phyloP scores from a whole-genome alignment of 2,329 filamentous ascomycete genomes.

The Neurospora crassa region DNA sequence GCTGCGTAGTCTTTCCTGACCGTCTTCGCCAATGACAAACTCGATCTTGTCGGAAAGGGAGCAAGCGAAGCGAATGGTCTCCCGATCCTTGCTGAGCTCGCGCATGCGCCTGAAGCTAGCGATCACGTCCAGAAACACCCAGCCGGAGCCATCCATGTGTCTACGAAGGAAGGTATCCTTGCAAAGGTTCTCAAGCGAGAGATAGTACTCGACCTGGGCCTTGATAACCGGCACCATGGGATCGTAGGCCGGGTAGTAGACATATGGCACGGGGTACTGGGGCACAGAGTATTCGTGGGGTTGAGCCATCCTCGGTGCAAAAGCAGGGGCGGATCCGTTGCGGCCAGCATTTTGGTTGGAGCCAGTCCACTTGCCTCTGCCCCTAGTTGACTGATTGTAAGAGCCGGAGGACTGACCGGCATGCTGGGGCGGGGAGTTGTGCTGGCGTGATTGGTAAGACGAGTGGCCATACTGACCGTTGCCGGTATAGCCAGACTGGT shows the following conservation, averaged over 20 bases:
- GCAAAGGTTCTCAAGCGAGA: conserved; percentile 89
- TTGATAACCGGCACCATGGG: conserved; percentile 31
- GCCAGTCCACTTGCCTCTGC: conserved; percentile 15
- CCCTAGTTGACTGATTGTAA: conserved; percentile 13
- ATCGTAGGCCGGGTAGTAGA: conserved; percentile 14
- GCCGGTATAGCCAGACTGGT: conserved; percentile 26
- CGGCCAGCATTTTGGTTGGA: conserved; percentile 11
- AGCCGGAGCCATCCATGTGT: conserved; percentile 93
- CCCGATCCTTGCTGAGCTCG: conserved; percentile 59
- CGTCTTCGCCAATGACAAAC: conserved; percentile 64
- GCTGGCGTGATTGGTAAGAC: conserved; percentile 21
- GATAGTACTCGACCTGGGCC: conserved; percentile 76
- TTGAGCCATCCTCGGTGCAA: conserved; percentile 22
- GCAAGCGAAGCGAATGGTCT: conserved; percentile 66
- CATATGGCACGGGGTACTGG: conserved; percentile 46
- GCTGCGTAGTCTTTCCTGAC: conserved; percentile 67
- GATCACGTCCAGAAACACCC: conserved; percentile 71
- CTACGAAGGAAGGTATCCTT: conserved; percentile 84
- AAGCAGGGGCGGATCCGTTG: conserved; percentile 10
- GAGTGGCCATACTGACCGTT: conserved; percentile 25
- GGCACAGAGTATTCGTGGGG: conserved; percentile 32
- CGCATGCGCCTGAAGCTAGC: conserved; percentile 80
- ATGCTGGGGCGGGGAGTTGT: conserved; percentile 28
- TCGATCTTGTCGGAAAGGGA: conserved; percentile 65
- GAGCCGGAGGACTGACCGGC: conserved; percentile 23